Evolutionary conservation across 495 filamentous ascomycete species (phyloP), one percentile per base, ranked within the genome.

Genomic region (Hypoxylon rickii): DNA sequence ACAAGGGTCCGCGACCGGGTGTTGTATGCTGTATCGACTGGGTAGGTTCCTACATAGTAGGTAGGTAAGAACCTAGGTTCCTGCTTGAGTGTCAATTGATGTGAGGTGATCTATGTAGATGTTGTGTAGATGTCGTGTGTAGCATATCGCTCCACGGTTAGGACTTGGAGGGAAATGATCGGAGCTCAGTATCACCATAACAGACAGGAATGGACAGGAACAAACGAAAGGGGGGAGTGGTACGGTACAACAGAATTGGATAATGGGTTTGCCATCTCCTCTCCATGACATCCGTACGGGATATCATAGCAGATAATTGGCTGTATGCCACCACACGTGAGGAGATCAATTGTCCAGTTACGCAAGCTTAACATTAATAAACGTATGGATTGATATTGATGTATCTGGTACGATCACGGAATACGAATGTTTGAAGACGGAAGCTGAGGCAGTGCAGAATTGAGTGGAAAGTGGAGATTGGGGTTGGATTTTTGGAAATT

Each of bases 371-470:
- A 7, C 17, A 11, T n/a, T n/a, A n/a, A n/a, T n/a, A n/a, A n/a
- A n/a, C n/a, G n/a, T n/a, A n/a, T n/a, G n/a, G n/a, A n/a, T n/a
- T n/a, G n/a, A n/a, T n/a, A n/a, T n/a, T n/a, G n/a, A n/a, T 54
- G 45, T 61, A 55, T 47, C 7, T 34, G 51, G 26, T 61, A 56
- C 58, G 58, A 61, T 61, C 53, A 42, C 49, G 59, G 59, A 48
- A 58, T 58, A 58, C 59, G 44, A 58, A 15, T 22, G 21, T 17
- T 24, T 20, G 13, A 13, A n/a, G 34, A 38, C 34, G 34, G 15
- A 18, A 36, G 5, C 7, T 13, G n/a, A 38, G 45, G 43, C 32
- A 45, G 42, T 41, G 42, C 36, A 36, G 43, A 31, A n/a, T n/a
- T n/a, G 32, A n/a, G 16, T 16, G 10, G n/a, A 22, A 46, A 33